A percentile compares a stretch with the other conserved stretches of the same genome.
phyloP scores from a whole-genome alignment of 176 grass and related monocot genomes.

The Poa annua region DNA sequence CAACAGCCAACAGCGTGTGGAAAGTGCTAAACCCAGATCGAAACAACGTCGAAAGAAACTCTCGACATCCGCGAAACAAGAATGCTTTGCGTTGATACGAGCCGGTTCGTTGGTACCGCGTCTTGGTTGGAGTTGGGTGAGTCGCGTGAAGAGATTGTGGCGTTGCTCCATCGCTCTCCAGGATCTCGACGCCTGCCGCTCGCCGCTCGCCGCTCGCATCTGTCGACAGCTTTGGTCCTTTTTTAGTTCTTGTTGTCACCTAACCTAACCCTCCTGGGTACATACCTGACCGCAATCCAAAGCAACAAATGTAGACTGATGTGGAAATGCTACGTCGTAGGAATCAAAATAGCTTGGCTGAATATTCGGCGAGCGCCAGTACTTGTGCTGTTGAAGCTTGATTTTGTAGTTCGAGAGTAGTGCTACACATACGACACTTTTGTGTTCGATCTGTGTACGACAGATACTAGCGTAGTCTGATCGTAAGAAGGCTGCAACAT shows the following conservation, averaged over 20 bases:
- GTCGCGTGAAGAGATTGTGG: constrained; percentile 52
- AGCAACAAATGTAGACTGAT: constrained; percentile 26
- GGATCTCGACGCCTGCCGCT: neutral
- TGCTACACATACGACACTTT: too few species aligned
- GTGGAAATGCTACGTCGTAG: neutral
- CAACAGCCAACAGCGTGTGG: neutral
- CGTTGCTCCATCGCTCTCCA: constrained; percentile 40
- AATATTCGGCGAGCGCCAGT: neutral
- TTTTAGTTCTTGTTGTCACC: constrained; percentile 18
- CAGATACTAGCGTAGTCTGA: too few species aligned
- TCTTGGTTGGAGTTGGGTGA: constrained; percentile 41
- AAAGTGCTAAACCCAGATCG: neutral
- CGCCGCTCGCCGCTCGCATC: neutral
- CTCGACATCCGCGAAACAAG: neutral
- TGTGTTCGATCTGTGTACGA: too few species aligned
- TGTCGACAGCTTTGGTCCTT: constrained; percentile 20
- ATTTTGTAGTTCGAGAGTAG: too few species aligned
- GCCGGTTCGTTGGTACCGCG: constrained; percentile 35
- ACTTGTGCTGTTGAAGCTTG: neutral
- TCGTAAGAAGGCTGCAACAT: too few species aligned
- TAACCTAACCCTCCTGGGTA: constrained; percentile 33
- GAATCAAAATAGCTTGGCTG: neutral
- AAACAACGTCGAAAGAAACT: neutral
- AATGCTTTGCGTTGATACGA: neutral
- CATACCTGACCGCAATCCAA: constrained; percentile 16